These are phyloP conservation scores for Fusarium sp. DNA, from an alignment of 2,329 filamentous ascomycete species.

Conservation along the genomic window DNA sequence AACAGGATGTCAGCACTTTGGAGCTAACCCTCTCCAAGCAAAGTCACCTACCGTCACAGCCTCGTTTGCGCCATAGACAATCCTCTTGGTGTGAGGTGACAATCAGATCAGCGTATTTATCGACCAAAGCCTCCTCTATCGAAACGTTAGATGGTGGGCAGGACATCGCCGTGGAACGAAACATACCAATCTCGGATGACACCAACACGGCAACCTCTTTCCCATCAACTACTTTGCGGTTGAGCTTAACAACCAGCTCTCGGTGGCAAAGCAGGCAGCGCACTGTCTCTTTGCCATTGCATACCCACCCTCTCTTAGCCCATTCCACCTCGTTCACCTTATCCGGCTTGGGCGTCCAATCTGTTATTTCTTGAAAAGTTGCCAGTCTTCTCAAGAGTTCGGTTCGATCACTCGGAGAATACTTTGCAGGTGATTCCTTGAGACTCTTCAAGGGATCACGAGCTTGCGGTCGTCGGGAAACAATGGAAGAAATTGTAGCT, in stretches of 20 bases:
- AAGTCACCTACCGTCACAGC: constrained; percentile 78
- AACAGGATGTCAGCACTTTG: constrained; percentile 33
- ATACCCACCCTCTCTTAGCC: constrained; percentile 94
- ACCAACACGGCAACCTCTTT: constrained; percentile 64
- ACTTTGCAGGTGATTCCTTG: constrained; percentile 67
- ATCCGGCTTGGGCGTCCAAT: constrained; percentile 94
- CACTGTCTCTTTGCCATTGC: constrained; percentile 84
- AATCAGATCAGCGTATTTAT: constrained; percentile 80
- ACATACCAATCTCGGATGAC: constrained; percentile 68
- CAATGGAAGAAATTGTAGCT: constrained; percentile 39
- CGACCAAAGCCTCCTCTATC: constrained; percentile 74
- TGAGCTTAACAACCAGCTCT: constrained; percentile 85
- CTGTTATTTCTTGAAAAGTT: constrained; percentile 90
- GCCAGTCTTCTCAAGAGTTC: constrained; percentile 84
- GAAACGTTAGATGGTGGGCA: constrained; percentile 32
- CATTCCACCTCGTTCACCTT: constrained; percentile 90
- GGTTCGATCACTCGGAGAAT: constrained; percentile 86
- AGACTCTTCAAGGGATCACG: constrained; percentile 33
- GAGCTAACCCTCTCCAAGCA: constrained; percentile 13
- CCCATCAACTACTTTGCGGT: constrained; percentile 67
- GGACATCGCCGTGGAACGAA: not conserved
- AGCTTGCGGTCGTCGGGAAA: constrained; percentile 38
- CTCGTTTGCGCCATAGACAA: constrained; percentile 87
- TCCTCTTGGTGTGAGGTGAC: constrained; percentile 80
- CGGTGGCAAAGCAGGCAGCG: constrained; percentile 87